Conservation (phyloP, 1,139 yeast genomes). For the Saccharomycopsis hybrid region DNA sequence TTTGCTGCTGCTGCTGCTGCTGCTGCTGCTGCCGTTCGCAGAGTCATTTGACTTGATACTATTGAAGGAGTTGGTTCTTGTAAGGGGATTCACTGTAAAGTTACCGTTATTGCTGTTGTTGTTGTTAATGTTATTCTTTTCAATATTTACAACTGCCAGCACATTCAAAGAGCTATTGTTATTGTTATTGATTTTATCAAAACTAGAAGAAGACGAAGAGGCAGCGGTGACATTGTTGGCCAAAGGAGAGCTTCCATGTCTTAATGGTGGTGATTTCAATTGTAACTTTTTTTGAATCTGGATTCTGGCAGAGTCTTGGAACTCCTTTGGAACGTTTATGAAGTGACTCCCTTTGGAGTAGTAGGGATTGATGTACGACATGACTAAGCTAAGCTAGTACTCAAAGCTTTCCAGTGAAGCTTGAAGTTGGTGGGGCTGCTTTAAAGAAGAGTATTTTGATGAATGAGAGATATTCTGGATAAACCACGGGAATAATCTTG, state of each 20-base stretch:
- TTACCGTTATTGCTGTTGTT: conserved; percentile 1
- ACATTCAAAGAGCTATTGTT: not conserved
- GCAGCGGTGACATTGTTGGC: conserved; percentile 1
- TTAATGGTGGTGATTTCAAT: conserved; percentile 3
- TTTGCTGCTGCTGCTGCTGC: not conserved
- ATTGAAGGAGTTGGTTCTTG: not conserved
- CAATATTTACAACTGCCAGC: not conserved
- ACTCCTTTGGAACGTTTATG: conserved; percentile 12
- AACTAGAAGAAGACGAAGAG: conserved; percentile 1
- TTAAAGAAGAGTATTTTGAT: no score
- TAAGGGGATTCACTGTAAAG: not conserved
- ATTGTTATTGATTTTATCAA: not conserved
- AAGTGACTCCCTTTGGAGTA: not conserved
- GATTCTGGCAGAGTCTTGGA: conserved; percentile 12
- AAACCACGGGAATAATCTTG: no score
- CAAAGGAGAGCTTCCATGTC: conserved; percentile 18
- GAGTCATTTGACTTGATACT: not conserved
- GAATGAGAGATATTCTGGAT: no score
- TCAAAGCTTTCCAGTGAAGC: no score
- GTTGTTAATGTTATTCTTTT: not conserved
- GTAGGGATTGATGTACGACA: conserved; percentile 14
- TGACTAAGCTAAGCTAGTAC: not conserved
- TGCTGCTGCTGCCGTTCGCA: conserved; percentile 4
- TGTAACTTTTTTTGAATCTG: conserved; percentile 10
- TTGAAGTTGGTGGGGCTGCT: no score